Evolutionary conservation across 75 land plant genomes (phyloP).

Genomic region (Cupressus sempervirens): DNA sequence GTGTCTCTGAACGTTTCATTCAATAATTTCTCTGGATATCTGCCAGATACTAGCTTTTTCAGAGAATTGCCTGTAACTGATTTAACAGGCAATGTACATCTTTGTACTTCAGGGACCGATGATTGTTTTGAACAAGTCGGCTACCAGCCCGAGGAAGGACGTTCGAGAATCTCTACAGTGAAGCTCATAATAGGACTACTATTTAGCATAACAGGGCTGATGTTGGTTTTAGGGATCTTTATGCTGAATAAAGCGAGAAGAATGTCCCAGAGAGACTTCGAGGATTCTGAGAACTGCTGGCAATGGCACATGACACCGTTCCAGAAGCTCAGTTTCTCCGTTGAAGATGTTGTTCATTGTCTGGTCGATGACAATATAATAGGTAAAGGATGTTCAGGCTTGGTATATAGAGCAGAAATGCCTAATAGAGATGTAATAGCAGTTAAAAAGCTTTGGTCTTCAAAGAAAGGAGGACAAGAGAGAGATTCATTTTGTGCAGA

Average conservation of each 20-base stretch:
- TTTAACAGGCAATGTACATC: constrained; percentile 27
- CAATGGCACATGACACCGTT: constrained; percentile 60
- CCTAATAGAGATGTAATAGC: constrained; percentile 49
- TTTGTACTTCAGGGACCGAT: constrained; percentile 33
- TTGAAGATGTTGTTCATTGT: constrained; percentile 41
- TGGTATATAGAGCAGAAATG: constrained; percentile 51
- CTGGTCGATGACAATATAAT: constrained; percentile 51
- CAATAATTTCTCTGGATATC: constrained; percentile 58
- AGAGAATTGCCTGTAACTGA: constrained; percentile 28
- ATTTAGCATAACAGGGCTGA: constrained; percentile 3
- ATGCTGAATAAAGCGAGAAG: constrained; percentile 6
- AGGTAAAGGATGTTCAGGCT: constrained; percentile 50
- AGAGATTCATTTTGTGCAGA: constrained; percentile 16
- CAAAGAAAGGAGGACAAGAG: background rate
- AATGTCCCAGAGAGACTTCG: background rate
- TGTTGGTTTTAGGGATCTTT: background rate
- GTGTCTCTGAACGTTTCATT: constrained; percentile 45
- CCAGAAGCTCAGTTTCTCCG: constrained; percentile 55
- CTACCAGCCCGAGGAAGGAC: background rate
- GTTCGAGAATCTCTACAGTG: background rate
- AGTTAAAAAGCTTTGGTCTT: constrained; percentile 48
- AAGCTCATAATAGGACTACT: constrained; percentile 5
- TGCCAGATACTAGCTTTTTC: constrained; percentile 47
- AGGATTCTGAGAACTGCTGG: constrained; percentile 18
- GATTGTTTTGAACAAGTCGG: constrained; percentile 18